Evolutionary conservation across 805 yeast species (phyloP).

Genomic region (Barnettozyma vustinii): DNA sequence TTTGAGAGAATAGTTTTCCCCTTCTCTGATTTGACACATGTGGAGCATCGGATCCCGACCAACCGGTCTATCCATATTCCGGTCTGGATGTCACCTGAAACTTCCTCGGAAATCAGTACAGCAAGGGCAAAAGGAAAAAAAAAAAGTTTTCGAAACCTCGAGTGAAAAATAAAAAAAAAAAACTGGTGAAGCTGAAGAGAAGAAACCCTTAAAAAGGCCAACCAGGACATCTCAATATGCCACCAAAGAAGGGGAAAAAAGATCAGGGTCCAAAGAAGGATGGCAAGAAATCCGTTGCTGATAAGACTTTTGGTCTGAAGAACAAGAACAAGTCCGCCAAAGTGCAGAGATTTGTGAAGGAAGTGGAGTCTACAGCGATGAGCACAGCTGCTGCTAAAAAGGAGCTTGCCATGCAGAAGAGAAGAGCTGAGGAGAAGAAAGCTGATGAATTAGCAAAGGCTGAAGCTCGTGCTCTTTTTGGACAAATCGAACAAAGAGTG

Average conservation of each 20-base stretch:
- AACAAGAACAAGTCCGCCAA: slow-evolving; percentile 92
- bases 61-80: neutral
- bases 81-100: neutral
- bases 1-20: neutral
- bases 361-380: slow-evolving; percentile 53
- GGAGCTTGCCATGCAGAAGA: slow-evolving; percentile 68
- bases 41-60: neutral
- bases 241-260: slow-evolving; percentile 68
- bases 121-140: neutral
- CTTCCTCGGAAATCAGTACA: neutral
- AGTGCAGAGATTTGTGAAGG: slow-evolving; percentile 69
- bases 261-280: slow-evolving; percentile 42
- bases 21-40: neutral
- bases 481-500: slow-evolving; percentile 72
- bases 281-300: slow-evolving; percentile 67
- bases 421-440: slow-evolving; percentile 72
- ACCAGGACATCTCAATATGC: slow-evolving; percentile 40
- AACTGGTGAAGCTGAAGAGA: neutral
- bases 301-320: slow-evolving; percentile 93
- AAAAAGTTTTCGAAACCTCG: neutral
- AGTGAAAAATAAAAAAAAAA: neutral
- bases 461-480: slow-evolving; percentile 78
- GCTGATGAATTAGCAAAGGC: slow-evolving; percentile 86
- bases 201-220: neutral
- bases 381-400: slow-evolving; percentile 56